Conservation (phyloP, 2,329 filamentous ascomycete genomes). For the Cordyceps militaris region DNA sequence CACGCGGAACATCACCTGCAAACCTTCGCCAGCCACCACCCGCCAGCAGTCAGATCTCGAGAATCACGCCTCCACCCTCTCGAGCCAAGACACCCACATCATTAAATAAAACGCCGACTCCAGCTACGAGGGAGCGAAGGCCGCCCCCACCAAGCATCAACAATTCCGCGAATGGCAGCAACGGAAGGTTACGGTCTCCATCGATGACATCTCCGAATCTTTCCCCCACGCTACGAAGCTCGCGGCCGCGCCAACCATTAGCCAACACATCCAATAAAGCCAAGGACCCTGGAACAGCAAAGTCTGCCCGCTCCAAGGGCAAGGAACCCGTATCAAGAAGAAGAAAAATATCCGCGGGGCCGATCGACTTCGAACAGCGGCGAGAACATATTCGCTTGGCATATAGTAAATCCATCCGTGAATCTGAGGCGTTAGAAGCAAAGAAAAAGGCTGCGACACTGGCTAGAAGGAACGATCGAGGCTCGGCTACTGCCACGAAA, state of each 20-base stretch:
- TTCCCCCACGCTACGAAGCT: conserved; percentile 74
- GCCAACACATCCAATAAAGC: conserved; percentile 66
- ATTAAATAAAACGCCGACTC: conserved; percentile 38
- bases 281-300: conserved; percentile 53
- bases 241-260: conserved; percentile 71
- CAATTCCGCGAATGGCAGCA: conserved; percentile 42
- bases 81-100: conserved; percentile 35
- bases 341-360: conserved; percentile 56
- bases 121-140: conserved; percentile 30
- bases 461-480: conserved; percentile 33
- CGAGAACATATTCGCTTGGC: conserved; percentile 77
- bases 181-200: conserved; percentile 62
- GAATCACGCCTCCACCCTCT: conserved; percentile 29
- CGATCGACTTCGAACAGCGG: conserved; percentile 78
- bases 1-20: conserved; percentile 50
- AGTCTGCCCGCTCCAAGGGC: conserved; percentile 33
- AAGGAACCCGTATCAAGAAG: conserved; percentile 25
- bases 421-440: conserved; percentile 56
- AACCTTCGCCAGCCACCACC: conserved; percentile 35
- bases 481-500: conserved; percentile 9
- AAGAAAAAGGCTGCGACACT: conserved; percentile 45
- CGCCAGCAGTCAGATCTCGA: conserved; percentile 32
- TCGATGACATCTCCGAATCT: conserved; percentile 63
- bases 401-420: conserved; percentile 76
- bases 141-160: conserved; percentile 34